Evolutionary conservation across 73 alveolate species (phyloP).

Genomic region (Paramecium primaurelia): DNA sequence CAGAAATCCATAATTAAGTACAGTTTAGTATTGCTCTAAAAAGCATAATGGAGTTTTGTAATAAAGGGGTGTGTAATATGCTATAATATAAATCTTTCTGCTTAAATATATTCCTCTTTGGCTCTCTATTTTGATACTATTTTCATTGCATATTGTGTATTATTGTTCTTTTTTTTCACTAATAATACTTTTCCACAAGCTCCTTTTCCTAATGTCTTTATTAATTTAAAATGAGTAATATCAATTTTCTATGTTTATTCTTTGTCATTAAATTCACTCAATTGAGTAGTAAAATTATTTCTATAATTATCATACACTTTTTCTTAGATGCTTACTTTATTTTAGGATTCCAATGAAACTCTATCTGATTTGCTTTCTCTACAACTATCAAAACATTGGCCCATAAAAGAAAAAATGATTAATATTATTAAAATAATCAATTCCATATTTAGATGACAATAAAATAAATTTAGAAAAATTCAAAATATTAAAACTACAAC

Average conservation of each 20-base stretch:
- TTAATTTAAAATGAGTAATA: conserved; percentile 62
- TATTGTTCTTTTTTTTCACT: conserved; percentile 60
- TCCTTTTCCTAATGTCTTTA: conserved; percentile 72
- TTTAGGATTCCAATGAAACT: not conserved
- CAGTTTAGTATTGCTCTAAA: conserved; percentile 83
- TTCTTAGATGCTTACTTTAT: not conserved
- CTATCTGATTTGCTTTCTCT: not conserved
- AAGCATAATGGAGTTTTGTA: conserved; percentile 88
- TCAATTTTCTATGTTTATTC: not conserved
- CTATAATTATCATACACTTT: not conserved
- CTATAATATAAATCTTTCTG: conserved; percentile 81
- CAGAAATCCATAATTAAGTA: conserved; percentile 94
- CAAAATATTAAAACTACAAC: not conserved
- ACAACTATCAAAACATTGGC: not conserved
- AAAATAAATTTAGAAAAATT: not conserved
- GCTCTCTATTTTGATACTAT: conserved; percentile 70
- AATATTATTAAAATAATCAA: not conserved
- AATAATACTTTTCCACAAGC: conserved; percentile 73
- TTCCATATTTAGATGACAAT: not conserved
- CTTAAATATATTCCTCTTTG: conserved; percentile 1
- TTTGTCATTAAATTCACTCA: not conserved
- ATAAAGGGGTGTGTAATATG: conserved; percentile 85
- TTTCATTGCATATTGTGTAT: conserved; percentile 88
- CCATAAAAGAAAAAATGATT: not conserved
- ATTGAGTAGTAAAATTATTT: not conserved